These are phyloP conservation scores for Flaveria floridana DNA, from an alignment of 140 eudicot species.

Conservation along the genomic window DNA sequence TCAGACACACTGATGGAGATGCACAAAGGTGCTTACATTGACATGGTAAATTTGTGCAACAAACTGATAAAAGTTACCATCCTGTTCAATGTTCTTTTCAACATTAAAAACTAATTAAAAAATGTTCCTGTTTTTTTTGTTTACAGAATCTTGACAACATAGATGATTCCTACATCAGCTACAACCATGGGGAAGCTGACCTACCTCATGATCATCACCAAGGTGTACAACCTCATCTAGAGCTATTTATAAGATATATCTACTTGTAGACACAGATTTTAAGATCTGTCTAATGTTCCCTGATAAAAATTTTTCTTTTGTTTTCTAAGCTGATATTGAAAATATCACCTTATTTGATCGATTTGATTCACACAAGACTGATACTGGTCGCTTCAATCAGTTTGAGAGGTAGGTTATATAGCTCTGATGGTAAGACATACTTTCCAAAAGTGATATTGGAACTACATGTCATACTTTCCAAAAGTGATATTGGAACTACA, in stretches of 20 bases:
- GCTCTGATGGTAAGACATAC: background rate
- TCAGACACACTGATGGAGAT: constrained; percentile 49
- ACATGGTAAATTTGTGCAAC: constrained; percentile 54
- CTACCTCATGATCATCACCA: constrained; percentile 62
- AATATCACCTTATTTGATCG: constrained; percentile 67
- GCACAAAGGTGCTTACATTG: constrained; percentile 54
- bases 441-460: too few species aligned
- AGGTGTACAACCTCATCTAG: constrained; percentile 42
- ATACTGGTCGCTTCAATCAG: constrained; percentile 44
- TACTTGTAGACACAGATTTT: background rate
- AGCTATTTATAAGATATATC: background rate
- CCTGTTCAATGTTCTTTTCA: constrained; percentile 4
- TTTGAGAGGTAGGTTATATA: constrained; percentile 65
- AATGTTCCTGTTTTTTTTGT: background rate
- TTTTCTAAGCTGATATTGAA: constrained; percentile 64
- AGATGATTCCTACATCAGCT: constrained; percentile 53
- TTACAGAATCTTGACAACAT: constrained; percentile 67
- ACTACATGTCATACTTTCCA: background rate
- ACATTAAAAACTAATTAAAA: background rate
- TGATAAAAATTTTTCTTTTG: constrained; percentile 7
- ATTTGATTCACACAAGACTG: constrained; percentile 57
- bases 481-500: background rate
- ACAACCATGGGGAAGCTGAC: constrained; percentile 40
- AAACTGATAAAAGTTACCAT: background rate
- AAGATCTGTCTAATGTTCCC: constrained; percentile 15